These are phyloP conservation scores for Erodium trifolium DNA, from an alignment of 441 rosid species.

Conservation along the genomic window DNA sequence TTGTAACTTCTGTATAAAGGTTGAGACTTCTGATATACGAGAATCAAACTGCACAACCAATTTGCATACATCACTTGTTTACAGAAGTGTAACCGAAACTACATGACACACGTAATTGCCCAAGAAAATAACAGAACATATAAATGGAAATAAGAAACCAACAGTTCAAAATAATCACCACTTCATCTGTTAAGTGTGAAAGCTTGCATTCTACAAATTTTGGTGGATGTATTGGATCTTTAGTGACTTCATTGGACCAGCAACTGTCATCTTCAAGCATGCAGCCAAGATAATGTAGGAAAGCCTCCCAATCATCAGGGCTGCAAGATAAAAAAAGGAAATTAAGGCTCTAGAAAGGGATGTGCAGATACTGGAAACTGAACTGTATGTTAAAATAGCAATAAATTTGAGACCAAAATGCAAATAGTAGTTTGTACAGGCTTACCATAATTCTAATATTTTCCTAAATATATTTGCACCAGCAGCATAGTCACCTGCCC, in stretches of 20 bases:
- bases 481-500: slow-evolving; percentile 62
- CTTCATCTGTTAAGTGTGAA: slow-evolving; percentile 63
- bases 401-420: not conserved
- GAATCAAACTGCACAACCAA: slow-evolving; percentile 64
- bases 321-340: slow-evolving; percentile 42
- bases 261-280: slow-evolving; percentile 81
- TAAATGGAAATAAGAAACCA: slow-evolving; percentile 8
- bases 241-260: slow-evolving; percentile 39
- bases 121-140: not conserved
- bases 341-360: slow-evolving; percentile 23
- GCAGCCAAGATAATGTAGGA: slow-evolving; percentile 87
- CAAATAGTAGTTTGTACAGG: slow-evolving; percentile 10
- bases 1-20: slow-evolving; percentile 57
- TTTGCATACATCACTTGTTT: slow-evolving; percentile 20
- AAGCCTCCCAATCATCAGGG: slow-evolving; percentile 99
- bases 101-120: slow-evolving; percentile 6
- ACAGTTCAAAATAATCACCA: slow-evolving; percentile 38
- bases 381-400: slow-evolving; percentile 5
- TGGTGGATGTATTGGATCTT: slow-evolving; percentile 40
- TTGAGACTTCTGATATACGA: slow-evolving; percentile 59
- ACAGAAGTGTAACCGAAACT: slow-evolving; percentile 14
- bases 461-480: slow-evolving; percentile 59
- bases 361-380: slow-evolving; percentile 7
- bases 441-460: slow-evolving; percentile 78
- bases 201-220: slow-evolving; percentile 47